phyloP scores from a whole-genome alignment of 495 filamentous ascomycete species.

The Neurospora sp. region DNA sequence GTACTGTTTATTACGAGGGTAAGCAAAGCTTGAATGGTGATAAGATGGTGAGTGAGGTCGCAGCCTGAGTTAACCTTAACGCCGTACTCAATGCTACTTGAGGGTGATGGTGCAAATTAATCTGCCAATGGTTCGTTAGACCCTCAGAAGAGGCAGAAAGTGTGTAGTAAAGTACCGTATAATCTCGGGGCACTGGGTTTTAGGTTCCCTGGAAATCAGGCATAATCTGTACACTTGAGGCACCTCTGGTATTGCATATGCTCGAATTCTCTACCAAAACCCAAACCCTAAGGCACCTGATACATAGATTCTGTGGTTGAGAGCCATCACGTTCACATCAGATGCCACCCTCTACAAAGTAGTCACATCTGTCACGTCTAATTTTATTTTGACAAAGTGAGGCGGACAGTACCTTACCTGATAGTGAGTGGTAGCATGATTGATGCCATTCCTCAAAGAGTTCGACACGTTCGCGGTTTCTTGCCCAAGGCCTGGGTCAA shows the following conservation, averaged over 20 bases:
- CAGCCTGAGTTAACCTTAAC: background rate
- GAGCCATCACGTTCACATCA: background rate
- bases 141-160: background rate
- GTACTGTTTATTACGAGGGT: background rate
- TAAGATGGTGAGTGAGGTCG: background rate
- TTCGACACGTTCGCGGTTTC: background rate
- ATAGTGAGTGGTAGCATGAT: background rate
- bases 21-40: background rate
- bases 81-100: background rate
- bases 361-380: background rate
- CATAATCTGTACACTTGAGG: too few relatives aligned
- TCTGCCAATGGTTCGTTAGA: background rate
- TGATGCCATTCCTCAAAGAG: background rate
- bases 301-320: too few relatives aligned
- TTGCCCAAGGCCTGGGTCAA: background rate
- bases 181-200: too few relatives aligned
- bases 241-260: too few relatives aligned
- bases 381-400: background rate
- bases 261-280: too few relatives aligned
- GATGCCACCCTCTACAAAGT: background rate
- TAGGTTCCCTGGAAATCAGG: too few relatives aligned
- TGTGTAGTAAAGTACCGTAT: background rate
- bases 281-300: too few relatives aligned
- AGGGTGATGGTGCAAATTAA: background rate
- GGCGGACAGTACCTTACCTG: background rate